Base-by-base conservation (phyloP, 257 asterid genomes). In the Linaria vulgaris region DNA sequence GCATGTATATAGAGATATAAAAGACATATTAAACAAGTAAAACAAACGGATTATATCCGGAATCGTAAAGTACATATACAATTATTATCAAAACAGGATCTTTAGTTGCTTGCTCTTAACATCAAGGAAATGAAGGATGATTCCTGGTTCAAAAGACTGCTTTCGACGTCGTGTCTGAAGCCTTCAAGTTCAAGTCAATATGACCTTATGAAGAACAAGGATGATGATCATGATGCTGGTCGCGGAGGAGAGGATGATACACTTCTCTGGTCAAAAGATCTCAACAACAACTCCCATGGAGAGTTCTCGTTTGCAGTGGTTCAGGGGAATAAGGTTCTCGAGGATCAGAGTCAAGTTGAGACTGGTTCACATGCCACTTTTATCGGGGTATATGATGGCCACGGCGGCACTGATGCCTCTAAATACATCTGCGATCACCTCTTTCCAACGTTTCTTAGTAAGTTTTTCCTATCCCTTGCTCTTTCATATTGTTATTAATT, bases 381-480 rank as follows among this genome's bases (percentile, higher is more conserved):
- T 46, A 74, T 83, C 49, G 98, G 96, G 8, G 78, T 91, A 15
- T 91, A 86, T 56, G 98, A 91, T 72, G 98, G 98, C 59, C 96
- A 91, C 31, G 95, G 95, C 59, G 91, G 98, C 21, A 77, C 72
- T 4, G 90, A 82, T 41, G 91, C 95, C 34, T 56, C 95, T 4
- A 63, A 44, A 58, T 88, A 68, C 76, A 69, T 88, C 41, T 64
- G 77, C 16, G 81, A 81, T 19, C 81, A 81, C 71, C 94, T 91
- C 65, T 83, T 79, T 56, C 54, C 5, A 9, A 74, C 82, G 49
- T 63, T 91, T 25, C 74, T 67, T 7, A 74, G 97, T 90, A 63
- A 88, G 88, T 5, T 45, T 21, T 60, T 27, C 34, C 3, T 27
- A 27, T 27, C 34, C 34, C 48, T 60, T 66, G 11, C 34, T 16